Conservation (phyloP, 2,329 filamentous ascomycete species). For the Colletotrichum plurivorum region DNA sequence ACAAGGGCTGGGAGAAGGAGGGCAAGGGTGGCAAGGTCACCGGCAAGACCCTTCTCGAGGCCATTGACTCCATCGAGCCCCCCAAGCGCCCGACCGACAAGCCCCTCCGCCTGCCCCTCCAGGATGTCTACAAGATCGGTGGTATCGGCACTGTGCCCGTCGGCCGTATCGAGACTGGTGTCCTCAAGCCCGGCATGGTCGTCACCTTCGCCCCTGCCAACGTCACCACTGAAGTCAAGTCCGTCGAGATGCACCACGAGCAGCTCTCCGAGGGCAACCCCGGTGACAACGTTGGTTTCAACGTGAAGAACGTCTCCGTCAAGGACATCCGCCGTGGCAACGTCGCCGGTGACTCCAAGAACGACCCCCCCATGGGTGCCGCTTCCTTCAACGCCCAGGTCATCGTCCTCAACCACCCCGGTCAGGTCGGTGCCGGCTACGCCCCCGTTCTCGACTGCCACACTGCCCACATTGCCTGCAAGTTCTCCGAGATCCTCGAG, state of each 20-base stretch:
- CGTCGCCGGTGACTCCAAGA: conserved; percentile 99
- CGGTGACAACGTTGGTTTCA: conserved; percentile 99
- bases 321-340: conserved; percentile 99
- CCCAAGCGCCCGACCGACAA: conserved; percentile 97
- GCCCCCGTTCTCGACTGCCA: conserved; percentile 99
- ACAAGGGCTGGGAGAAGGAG: conserved; percentile 99
- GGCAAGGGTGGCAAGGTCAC: conserved; percentile 86
- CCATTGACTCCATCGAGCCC: conserved; percentile 95
- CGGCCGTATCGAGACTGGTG: conserved; percentile 99
- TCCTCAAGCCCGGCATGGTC: conserved; percentile 92
- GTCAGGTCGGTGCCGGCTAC: conserved; percentile 99
- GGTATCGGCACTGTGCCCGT: conserved; percentile 99
- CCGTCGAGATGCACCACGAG: conserved; percentile 99
- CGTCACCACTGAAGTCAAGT: conserved; percentile 99
- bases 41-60: conserved; percentile 99
- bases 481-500: conserved; percentile 99
- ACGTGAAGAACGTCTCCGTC: conserved; percentile 99
- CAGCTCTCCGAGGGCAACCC: conserved; percentile 95
- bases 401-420: conserved; percentile 99
- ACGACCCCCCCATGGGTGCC: conserved; percentile 91
- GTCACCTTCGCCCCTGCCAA: conserved; percentile 98
- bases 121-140: conserved; percentile 99
- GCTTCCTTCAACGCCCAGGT: conserved; percentile 99
- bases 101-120: conserved; percentile 99
- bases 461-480: conserved; percentile 99